Conservation (phyloP, 306 rosid species). For the Sicyos edulis region DNA sequence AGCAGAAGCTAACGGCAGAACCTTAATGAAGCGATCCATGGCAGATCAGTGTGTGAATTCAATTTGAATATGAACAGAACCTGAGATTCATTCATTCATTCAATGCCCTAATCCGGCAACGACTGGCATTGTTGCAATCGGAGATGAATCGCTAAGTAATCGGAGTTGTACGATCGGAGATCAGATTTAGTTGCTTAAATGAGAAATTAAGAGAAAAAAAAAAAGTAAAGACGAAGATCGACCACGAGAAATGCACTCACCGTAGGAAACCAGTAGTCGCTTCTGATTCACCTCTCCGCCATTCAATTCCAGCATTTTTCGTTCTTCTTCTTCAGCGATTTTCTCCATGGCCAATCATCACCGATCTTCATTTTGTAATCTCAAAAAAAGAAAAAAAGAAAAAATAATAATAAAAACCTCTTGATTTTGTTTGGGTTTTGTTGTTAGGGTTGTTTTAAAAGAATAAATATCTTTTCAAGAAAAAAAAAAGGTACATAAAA, state of each 20-base stretch:
- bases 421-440: too few relatives aligned
- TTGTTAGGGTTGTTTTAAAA: too few relatives aligned
- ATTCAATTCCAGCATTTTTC: conserved; percentile 41
- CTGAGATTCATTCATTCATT: conserved; percentile 2
- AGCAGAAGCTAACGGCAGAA: conserved; percentile 1
- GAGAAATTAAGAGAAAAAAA: too few relatives aligned
- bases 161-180: neutral
- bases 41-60: conserved; percentile 1
- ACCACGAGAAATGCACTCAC: conserved; percentile 48
- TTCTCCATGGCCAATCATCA: neutral
- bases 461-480: too few relatives aligned
- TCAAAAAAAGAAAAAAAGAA: too few relatives aligned
- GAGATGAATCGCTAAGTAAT: neutral
- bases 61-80: too few relatives aligned
- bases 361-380: too few relatives aligned
- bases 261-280: conserved; percentile 27
- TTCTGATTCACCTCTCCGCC: conserved; percentile 29
- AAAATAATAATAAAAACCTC: too few relatives aligned
- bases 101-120: conserved; percentile 27
- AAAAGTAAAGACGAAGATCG: conserved; percentile 44
- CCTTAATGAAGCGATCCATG: conserved; percentile 45
- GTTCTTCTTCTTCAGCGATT: conserved; percentile 17
- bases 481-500: too few relatives aligned
- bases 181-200: too few relatives aligned
- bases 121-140: conserved; percentile 17